Base-by-base conservation (phyloP, 2,329 filamentous ascomycete genomes). In the Orbilia ellipsospora region DNA sequence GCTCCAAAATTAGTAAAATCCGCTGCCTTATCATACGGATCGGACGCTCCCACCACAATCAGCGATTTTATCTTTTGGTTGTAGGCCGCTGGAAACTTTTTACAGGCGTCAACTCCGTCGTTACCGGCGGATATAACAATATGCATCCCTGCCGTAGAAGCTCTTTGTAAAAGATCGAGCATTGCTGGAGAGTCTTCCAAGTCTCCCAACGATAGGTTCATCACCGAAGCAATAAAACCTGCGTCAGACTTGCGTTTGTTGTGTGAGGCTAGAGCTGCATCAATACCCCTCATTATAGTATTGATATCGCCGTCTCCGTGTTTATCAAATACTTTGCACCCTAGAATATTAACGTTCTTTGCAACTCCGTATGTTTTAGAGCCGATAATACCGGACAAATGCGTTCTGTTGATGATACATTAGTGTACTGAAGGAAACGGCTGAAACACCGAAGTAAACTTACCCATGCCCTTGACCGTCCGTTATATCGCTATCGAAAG, bases 121-220 rank as follows among this genome's bases (percentile, higher is more conserved):
- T 84, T 84, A 16, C 83, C 83, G 42, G 83, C 83, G 45, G 83
- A 81, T 55, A 84, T 83, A 44, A 82, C 80, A 50, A 83, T 79
- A 70, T 84, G 81, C 18, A 85, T 79, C 42, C 84, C 83, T 16
- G 78, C 77, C 2, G 77, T 68, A 77, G 83, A 83, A 48, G 86
- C 85, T 15, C 80, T 81, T 42, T 83, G 81, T 15, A 88, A 82
- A 55, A 86, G 85, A 23, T 79, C 79, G 82, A 88, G 87, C 79
- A 87, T 83, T 45, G 85, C 82, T 0, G 80, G 76, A 52, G 86
- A 82, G 0, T 80, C 87, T 6, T 59, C 54, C 15, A 51, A 28
- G 0, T 84, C 85, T 10, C 86, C 87, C 0, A 89, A 83, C 15
- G 86, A 88, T 85, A 89, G 85, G 82, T 84, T 86, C 72, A 87